These are phyloP conservation scores for Elongisporangium senticosum DNA, from an alignment of 352 stramenopile species.

Conservation along the genomic window DNA sequence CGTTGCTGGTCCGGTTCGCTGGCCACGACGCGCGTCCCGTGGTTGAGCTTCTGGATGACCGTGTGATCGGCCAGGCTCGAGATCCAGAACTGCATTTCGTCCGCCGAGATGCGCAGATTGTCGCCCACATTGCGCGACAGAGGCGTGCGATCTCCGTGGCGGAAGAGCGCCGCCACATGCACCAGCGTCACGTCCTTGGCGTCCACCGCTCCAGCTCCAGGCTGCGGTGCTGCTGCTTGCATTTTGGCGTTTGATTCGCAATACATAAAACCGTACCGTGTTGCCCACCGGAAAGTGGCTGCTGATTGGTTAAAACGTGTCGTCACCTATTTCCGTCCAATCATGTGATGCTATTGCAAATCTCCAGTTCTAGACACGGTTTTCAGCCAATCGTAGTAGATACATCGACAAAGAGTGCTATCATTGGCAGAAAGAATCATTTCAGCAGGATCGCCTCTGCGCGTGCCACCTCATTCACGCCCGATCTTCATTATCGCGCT, in stretches of 20 bases:
- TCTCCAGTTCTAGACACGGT: background rate
- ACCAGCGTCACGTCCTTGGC: conserved; percentile 27
- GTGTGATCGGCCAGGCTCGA: conserved; percentile 35
- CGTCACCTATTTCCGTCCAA: too few species aligned
- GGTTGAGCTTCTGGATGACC: conserved; percentile 40
- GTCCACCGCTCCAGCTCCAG: background rate
- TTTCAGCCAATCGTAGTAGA: background rate
- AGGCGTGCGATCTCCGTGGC: conserved; percentile 73
- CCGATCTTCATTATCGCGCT: background rate
- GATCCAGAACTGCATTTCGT: conserved; percentile 61
- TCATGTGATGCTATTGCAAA: background rate
- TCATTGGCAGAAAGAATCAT: background rate
- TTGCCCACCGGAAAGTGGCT: background rate
- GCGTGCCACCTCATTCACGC: background rate
- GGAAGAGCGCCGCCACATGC: conserved; percentile 72
- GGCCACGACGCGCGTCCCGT: conserved; percentile 29
- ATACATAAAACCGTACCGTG: background rate
- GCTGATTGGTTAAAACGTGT: background rate
- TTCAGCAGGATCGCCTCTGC: background rate
- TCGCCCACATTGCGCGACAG: conserved; percentile 49
- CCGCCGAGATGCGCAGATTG: conserved; percentile 33
- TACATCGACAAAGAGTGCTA: background rate
- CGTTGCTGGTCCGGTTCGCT: background rate
- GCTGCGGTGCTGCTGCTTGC: background rate
- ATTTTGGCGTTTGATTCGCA: background rate